Evolutionary conservation across 805 yeast species (phyloP), one percentile per base, ranked within the genome.

Genomic region (Pichia occidentalis): DNA sequence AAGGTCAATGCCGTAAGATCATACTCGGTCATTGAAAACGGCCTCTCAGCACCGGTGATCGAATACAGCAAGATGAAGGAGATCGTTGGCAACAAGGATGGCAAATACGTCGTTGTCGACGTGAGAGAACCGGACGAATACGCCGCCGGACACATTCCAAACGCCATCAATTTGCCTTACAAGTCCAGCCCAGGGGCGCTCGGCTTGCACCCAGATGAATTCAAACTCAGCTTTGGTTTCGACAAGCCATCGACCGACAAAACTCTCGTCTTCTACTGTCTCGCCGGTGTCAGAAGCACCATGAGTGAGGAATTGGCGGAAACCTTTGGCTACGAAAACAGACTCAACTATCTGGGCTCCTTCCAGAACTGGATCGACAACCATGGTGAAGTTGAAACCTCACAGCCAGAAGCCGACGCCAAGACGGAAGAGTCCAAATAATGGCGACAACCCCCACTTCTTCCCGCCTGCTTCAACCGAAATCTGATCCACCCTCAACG

Each of bases 141-240:
- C 39, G 64, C 63, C 26, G 75, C 66, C 33, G 95, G 95, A 29
- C 77, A 73, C 55, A 82, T 90, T 50, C 96, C 96, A 21, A 72
- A 75, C 11, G 80, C 97, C 5, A 61, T 88, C 40, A 92, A 92
- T 56, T 73, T 90, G 41, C 97, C 98, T 14, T 80, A 78, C 64
- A 86, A 86, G 54, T 76, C 92, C 4, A 75, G 88, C 10, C 97
- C 97, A 0, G 95, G 95, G 16, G 97, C 97, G 0, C 68, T 90
- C 43, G 86, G 85, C 34, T 71, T 90, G 34, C 61, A 79, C 1
- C 70, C 72, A 5, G 95, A 84, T 38, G 95, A 85, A 48, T 90
- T 92, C 53, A 71, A 76, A 51, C 84, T 82, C 25, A 68, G 75
- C 32, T 86, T 88, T 64, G 90, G 94, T 11, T 79, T 87, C 53